Conservation (phyloP, 176 grass and related monocot genomes). For the Melocanna baccifera region DNA sequence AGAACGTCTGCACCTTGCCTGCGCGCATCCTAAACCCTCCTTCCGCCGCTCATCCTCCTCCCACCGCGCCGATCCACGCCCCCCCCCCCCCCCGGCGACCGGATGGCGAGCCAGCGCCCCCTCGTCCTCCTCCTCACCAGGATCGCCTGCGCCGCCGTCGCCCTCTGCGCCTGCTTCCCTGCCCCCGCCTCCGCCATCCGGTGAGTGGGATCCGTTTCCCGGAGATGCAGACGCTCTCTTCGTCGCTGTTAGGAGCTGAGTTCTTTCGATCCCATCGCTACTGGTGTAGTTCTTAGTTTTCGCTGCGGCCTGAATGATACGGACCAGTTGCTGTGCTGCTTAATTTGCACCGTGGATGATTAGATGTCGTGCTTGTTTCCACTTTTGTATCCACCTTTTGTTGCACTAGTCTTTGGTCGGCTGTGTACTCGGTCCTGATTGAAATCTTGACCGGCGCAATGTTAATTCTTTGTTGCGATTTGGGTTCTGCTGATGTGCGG, state of each 20-base stretch:
- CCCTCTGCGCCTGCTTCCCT: conserved; percentile 17
- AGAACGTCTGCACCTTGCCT: no score
- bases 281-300: background rate
- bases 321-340: background rate
- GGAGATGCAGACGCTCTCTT: no score
- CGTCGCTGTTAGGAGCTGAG: background rate
- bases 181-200: conserved; percentile 28
- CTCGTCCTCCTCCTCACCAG: background rate
- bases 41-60: no score
- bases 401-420: background rate
- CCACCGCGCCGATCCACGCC: no score
- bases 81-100: no score
- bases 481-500: background rate
- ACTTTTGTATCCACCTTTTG: background rate
- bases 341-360: background rate
- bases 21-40: no score
- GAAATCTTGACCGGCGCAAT: background rate
- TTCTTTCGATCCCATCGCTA: background rate
- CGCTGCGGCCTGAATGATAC: no score
- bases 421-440: background rate
- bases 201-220: conserved; percentile 38
- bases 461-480: background rate
- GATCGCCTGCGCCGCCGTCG: background rate
- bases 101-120: background rate
- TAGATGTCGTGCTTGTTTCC: background rate